These are phyloP conservation scores for Helianthus tuberosus DNA, from an alignment of 129 eudicot genomes.

Conservation along the genomic window DNA sequence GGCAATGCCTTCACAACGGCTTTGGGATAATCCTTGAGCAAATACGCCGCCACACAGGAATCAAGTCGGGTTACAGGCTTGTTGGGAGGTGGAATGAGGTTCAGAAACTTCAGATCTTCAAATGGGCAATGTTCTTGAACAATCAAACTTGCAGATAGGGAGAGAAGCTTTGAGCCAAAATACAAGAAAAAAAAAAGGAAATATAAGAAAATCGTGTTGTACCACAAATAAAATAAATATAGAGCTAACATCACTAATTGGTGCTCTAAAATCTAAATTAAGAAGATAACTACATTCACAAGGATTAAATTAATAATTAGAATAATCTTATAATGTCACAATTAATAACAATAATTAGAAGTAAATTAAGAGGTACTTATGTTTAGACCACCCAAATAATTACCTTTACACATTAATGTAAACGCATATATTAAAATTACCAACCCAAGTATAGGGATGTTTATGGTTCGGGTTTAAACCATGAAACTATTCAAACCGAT, in stretches of 20 bases:
- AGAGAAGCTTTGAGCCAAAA: conserved; percentile 14
- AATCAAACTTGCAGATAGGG: not conserved
- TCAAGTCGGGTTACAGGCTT: conserved; percentile 9
- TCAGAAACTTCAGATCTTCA: conserved; percentile 16
- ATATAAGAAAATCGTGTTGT: too few relatives aligned
- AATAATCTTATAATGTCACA: not conserved
- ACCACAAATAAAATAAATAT: too few relatives aligned
- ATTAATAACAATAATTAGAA: too few relatives aligned
- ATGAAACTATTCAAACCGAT: too few relatives aligned
- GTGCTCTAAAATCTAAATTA: too few relatives aligned
- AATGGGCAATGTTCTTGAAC: conserved; percentile 20
- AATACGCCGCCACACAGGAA: conserved; percentile 5
- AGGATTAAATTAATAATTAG: not conserved
- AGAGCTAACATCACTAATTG: too few relatives aligned
- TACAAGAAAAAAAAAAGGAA: not conserved
- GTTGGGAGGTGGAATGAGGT: conserved; percentile 26
- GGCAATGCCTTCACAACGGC: conserved; percentile 17
- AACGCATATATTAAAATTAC: too few relatives aligned
- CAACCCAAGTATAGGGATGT: too few relatives aligned
- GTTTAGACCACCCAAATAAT: too few relatives aligned
- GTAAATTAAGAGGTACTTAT: too few relatives aligned
- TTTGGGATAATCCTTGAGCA: conserved; percentile 13
- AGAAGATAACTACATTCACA: not conserved
- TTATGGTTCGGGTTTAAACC: too few relatives aligned
- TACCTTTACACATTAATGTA: too few relatives aligned